These are phyloP conservation scores for Henningerozyma blattae DNA, from an alignment of 805 yeast species.

Conservation along the genomic window DNA sequence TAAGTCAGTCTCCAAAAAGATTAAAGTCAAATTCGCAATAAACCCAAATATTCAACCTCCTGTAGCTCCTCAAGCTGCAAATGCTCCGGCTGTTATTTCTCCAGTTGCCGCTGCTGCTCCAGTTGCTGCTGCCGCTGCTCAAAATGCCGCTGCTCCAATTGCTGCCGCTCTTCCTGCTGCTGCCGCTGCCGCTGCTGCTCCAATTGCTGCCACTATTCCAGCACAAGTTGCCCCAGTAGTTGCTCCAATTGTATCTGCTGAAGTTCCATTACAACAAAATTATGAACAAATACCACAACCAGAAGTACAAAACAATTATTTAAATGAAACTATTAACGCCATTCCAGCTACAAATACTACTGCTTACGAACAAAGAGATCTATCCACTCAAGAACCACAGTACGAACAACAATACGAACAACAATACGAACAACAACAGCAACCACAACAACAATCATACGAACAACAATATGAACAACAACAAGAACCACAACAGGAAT, in stretches of 20 bases:
- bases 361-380: no score
- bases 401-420: no score
- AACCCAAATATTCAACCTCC: not conserved
- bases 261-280: no score
- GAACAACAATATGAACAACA: no score
- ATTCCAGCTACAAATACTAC: no score
- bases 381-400: no score
- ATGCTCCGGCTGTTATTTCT: not conserved
- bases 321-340: no score
- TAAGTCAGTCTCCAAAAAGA: constrained; percentile 49
- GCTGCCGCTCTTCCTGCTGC: not conserved
- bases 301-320: no score
- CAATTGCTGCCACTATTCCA: not conserved
- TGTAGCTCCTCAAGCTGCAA: not conserved
- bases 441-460: no score
- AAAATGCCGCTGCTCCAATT: not conserved
- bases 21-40: constrained; percentile 43
- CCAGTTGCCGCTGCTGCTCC: not conserved
- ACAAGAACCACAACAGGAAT: no score
- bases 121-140: not conserved
- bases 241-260: not conserved
- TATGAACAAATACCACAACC: no score
- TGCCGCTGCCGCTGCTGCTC: not conserved
- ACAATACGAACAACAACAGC: no score
- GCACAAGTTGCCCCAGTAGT: not conserved